A percentile compares a stretch with the other conserved stretches of the same genome.
These are phyloP conservation scores for Coemansia sp. DNA, from an alignment of 192 early-diverging fungal genomes.

Conservation along the genomic window DNA sequence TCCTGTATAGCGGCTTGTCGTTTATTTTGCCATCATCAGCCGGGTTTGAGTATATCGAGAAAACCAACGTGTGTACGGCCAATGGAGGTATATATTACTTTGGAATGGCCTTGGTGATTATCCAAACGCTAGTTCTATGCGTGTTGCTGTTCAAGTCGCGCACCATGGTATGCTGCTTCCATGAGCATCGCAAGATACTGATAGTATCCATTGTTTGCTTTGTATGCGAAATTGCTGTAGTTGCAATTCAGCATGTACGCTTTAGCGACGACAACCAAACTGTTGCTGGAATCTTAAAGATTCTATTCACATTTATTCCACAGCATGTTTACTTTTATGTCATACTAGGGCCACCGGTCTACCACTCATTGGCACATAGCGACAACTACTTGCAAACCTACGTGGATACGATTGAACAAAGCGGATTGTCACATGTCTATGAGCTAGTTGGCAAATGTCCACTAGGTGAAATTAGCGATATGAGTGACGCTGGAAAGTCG, in stretches of 20 bases:
- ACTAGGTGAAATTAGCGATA: slow-evolving; percentile 29
- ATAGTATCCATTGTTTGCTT: slow-evolving; percentile 12
- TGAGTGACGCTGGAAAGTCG: slow-evolving; percentile 24
- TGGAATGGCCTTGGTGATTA: slow-evolving; percentile 21
- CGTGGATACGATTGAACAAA: slow-evolving; percentile 22
- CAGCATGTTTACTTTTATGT: slow-evolving; percentile 44
- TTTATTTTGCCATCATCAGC: slow-evolving; percentile 17
- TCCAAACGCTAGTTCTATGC: slow-evolving; percentile 20
- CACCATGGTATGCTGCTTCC: slow-evolving; percentile 37
- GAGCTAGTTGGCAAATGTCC: slow-evolving; percentile 35
- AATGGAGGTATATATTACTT: slow-evolving; percentile 24
- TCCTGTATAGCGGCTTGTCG: slow-evolving; percentile 25
- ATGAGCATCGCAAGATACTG: slow-evolving; percentile 25
- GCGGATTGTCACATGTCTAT: slow-evolving; percentile 31
- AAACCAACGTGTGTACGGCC: slow-evolving; percentile 25
- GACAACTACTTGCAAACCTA: slow-evolving; percentile 26
- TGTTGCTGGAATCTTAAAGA: slow-evolving; percentile 16
- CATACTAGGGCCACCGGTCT: slow-evolving; percentile 31
- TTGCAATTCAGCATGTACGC: slow-evolving; percentile 26
- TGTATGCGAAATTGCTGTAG: slow-evolving; percentile 16
- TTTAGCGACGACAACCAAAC: slow-evolving; percentile 17
- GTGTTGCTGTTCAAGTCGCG: slow-evolving; percentile 32
- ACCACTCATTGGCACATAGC: slow-evolving; percentile 13
- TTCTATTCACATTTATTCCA: slow-evolving; percentile 25
- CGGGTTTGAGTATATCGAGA: slow-evolving; percentile 24